Percentiles rank a stretch among this genome's conserved stretches.
Conservation (phyloP, 306 rosid genomes). For the Prunus armeniaca region DNA sequence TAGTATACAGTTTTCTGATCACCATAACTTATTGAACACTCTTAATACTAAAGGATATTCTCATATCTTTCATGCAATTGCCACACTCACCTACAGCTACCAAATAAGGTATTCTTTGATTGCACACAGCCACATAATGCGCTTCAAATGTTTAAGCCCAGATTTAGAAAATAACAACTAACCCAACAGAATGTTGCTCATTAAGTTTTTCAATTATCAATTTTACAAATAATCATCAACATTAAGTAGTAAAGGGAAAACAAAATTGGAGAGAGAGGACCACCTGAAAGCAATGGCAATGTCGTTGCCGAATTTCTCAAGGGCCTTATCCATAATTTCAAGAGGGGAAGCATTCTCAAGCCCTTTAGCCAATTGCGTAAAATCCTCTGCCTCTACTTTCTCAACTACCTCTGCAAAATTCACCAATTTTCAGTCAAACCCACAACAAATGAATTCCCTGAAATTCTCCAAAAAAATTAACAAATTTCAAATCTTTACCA, state of each 20-base stretch:
- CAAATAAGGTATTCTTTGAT: neutral
- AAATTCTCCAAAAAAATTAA: neutral
- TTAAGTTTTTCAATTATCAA: neutral
- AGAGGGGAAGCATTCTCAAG: constrained; percentile 80
- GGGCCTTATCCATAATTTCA: constrained; percentile 71
- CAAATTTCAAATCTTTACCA: constrained; percentile 32
- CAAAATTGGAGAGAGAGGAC: neutral
- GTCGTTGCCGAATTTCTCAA: constrained; percentile 66
- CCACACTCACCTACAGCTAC: neutral
- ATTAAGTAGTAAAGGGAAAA: neutral
- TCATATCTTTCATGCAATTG: neutral
- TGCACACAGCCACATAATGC: neutral
- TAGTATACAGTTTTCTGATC: neutral
- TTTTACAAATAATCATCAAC: too few species aligned
- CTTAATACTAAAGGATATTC: neutral
- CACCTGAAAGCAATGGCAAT: constrained; percentile 93
- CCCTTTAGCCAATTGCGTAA: constrained; percentile 39
- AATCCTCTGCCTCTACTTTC: constrained; percentile 45
- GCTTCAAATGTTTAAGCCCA: neutral
- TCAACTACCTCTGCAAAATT: constrained; percentile 57
- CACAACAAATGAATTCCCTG: neutral
- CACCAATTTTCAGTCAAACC: neutral
- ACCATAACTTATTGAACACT: neutral
- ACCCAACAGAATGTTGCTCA: neutral
- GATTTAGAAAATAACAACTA: neutral